These are phyloP conservation scores for Ceratocystis papillata DNA, from an alignment of 2,329 filamentous ascomycete genomes.

Conservation along the genomic window DNA sequence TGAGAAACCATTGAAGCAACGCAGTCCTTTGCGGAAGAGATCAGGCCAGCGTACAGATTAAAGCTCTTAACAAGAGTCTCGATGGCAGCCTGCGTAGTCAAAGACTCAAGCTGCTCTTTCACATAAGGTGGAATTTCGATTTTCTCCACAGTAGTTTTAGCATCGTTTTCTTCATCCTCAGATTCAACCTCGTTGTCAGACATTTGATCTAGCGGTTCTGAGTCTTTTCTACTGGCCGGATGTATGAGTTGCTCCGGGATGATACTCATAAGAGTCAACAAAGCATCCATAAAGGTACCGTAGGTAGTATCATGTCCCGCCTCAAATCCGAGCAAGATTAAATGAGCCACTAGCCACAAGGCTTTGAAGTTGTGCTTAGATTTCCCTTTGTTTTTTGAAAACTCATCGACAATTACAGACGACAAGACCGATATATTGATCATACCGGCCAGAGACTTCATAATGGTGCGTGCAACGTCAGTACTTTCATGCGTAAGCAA, in stretches of 20 bases:
- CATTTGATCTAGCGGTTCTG: background rate
- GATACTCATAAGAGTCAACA: constrained; percentile 6
- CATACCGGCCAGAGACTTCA: constrained; percentile 8
- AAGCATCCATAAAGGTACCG: constrained; percentile 5
- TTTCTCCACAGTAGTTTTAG: no score
- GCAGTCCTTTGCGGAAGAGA: background rate
- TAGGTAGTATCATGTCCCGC: background rate
- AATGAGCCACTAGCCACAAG: constrained; percentile 57
- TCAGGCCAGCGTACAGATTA: constrained; percentile 1
- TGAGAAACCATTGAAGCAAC: no score
- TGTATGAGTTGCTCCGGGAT: background rate
- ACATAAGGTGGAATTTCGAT: constrained; percentile 16
- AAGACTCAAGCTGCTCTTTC: constrained; percentile 8
- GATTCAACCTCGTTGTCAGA: constrained; percentile 8
- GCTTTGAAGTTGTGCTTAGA: constrained; percentile 35
- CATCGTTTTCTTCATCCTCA: background rate
- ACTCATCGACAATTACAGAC: constrained; percentile 34
- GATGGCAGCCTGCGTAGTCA: constrained; percentile 18
- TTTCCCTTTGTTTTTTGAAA: constrained; percentile 28
- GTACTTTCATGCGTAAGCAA: constrained; percentile 31
- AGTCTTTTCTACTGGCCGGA: background rate
- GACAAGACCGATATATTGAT: constrained; percentile 31
- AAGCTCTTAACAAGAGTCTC: constrained; percentile 16
- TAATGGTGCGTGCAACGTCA: background rate
- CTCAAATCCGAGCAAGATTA: constrained; percentile 46